Evolutionary conservation across 2,329 filamentous ascomycete species (phyloP).

Genomic region (Curvularia lunata): DNA sequence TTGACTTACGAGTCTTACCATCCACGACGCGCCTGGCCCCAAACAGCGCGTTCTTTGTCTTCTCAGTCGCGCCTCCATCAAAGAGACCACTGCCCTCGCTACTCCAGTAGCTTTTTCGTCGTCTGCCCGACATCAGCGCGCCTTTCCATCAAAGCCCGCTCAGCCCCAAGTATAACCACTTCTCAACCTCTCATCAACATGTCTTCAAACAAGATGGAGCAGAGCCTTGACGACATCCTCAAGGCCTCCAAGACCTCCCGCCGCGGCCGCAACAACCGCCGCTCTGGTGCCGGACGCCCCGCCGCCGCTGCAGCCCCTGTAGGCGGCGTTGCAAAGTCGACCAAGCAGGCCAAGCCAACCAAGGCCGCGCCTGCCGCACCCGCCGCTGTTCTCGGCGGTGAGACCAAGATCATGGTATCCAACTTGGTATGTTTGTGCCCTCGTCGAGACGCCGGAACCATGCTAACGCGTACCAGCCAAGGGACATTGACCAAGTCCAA

Average conservation of each 20-base stretch:
- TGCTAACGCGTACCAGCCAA: conserved; percentile 72
- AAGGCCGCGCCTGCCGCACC: conserved; percentile 70
- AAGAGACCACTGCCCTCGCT: conserved; percentile 13
- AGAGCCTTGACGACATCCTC: conserved; percentile 97
- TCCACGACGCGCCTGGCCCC: conserved; percentile 29
- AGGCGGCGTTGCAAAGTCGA: conserved; percentile 84
- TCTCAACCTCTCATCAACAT: conserved; percentile 32
- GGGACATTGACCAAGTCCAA: conserved; percentile 94
- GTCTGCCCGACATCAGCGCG: conserved; percentile 20
- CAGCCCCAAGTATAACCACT: conserved; percentile 20
- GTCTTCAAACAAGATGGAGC: conserved; percentile 79
- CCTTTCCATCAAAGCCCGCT: conserved; percentile 19
- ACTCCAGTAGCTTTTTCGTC: conserved; percentile 17
- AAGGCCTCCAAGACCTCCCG: conserved; percentile 65
- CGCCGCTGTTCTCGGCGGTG: conserved; percentile 64
- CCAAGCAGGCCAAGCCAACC: conserved; percentile 64
- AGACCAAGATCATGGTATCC: conserved; percentile 98
- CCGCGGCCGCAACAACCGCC: conserved; percentile 56
- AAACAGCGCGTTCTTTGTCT: conserved; percentile 28
- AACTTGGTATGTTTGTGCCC: conserved; percentile 77
- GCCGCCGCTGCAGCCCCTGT: conserved; percentile 71
- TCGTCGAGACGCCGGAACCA: conserved; percentile 3
- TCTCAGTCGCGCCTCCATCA: conserved; percentile 19
- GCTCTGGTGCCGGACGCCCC: conserved; percentile 56
- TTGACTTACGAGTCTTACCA: conserved; percentile 17